Evolutionary conservation across 2,329 filamentous ascomycete genomes (phyloP).

Genomic region (Penicillium nordicum): DNA sequence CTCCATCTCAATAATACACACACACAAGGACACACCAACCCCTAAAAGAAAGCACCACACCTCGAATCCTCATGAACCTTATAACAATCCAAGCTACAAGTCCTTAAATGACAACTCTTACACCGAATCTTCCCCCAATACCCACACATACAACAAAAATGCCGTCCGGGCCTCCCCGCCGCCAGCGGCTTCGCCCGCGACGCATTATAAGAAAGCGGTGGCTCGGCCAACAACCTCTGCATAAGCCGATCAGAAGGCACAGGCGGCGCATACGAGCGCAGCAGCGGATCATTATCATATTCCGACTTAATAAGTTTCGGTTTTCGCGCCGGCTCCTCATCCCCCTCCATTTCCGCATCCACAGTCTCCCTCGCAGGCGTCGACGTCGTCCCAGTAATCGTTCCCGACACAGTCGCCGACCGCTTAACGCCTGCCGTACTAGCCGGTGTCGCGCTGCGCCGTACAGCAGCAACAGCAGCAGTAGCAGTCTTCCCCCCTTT

Average conservation of each 20-base stretch:
- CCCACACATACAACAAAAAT: slow-evolving; percentile 50
- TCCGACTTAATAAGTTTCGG: slow-evolving; percentile 34
- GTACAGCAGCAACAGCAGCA: slow-evolving; percentile 10
- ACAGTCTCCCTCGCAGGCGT: slow-evolving; percentile 13
- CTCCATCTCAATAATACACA: slow-evolving; percentile 12
- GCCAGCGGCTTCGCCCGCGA: slow-evolving; percentile 39
- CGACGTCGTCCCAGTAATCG: slow-evolving; percentile 9
- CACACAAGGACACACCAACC: not conserved
- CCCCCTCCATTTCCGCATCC: slow-evolving; percentile 12
- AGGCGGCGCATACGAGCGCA: slow-evolving; percentile 42
- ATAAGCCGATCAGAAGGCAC: slow-evolving; percentile 47
- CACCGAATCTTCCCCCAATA: slow-evolving; percentile 52
- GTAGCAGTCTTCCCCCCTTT: slow-evolving; percentile 11
- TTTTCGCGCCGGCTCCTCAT: slow-evolving; percentile 8
- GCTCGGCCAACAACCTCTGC: slow-evolving; percentile 45
- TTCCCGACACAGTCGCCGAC: slow-evolving; percentile 2
- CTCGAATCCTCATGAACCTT: slow-evolving; percentile 47
- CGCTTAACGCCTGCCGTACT: slow-evolving; percentile 22
- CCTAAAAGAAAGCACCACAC: slow-evolving; percentile 42
- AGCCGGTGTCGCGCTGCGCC: slow-evolving; percentile 30
- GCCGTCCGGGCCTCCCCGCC: slow-evolving; percentile 34
- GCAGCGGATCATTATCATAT: slow-evolving; percentile 42
- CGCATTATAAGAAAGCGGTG: slow-evolving; percentile 47
- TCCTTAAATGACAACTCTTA: slow-evolving; percentile 46
- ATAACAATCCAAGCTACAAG: slow-evolving; percentile 49